phyloP scores from a whole-genome alignment of 2,329 filamentous ascomycete species.

The Ascochyta fabae region DNA sequence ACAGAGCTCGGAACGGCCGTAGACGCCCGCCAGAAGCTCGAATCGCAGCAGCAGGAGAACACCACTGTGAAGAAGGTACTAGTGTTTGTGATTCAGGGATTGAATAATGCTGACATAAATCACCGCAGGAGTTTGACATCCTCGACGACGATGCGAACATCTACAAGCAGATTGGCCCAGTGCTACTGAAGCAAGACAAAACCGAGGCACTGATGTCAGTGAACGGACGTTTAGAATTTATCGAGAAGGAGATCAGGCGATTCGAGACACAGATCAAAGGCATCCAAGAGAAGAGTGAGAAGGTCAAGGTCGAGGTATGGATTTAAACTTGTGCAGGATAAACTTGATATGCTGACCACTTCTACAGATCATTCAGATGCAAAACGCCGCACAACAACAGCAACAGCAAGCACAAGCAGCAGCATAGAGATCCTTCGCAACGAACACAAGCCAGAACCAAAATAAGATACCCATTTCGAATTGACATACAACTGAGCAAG shows the following conservation, averaged over 20 bases:
- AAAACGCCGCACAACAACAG: slow-evolving; percentile 40
- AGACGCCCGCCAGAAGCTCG: slow-evolving; percentile 84
- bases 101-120: slow-evolving; percentile 3
- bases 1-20: slow-evolving; percentile 80
- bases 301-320: slow-evolving; percentile 67
- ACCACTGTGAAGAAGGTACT: slow-evolving; percentile 79
- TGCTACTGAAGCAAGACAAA: slow-evolving; percentile 93
- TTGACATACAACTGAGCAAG: neutral
- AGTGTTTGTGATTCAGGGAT: neutral
- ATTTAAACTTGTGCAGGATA: neutral
- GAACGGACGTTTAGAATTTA: slow-evolving; percentile 88
- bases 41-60: slow-evolving; percentile 95
- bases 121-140: slow-evolving; percentile 75
- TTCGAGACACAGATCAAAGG: slow-evolving; percentile 71
- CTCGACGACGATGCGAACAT: slow-evolving; percentile 85
- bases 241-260: slow-evolving; percentile 83
- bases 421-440: slow-evolving; percentile 4
- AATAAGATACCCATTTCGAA: slow-evolving; percentile 20
- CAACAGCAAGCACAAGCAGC: slow-evolving; percentile 30
- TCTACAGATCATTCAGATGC: slow-evolving; percentile 41
- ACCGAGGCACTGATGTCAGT: slow-evolving; percentile 89
- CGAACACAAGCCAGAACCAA: neutral
- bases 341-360: slow-evolving; percentile 1
- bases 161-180: slow-evolving; percentile 94
- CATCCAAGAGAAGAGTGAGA: slow-evolving; percentile 69